phyloP scores from a whole-genome alignment of 441 rosid species.

The Iberis amara region DNA sequence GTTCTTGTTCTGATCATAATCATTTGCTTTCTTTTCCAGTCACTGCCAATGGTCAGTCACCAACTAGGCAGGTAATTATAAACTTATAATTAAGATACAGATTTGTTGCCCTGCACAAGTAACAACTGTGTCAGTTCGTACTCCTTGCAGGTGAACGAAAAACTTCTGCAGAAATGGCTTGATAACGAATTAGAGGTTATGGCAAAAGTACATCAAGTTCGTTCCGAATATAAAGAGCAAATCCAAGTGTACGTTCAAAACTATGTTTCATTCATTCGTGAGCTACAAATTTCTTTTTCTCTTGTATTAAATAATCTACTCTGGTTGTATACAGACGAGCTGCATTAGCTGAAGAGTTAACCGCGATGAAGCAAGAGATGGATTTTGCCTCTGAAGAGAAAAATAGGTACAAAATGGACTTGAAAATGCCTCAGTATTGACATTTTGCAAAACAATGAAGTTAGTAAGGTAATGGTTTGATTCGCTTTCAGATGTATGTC shows the following conservation, averaged over 20 bases:
- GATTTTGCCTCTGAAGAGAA: conserved; percentile 38
- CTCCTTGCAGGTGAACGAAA: conserved; percentile 43
- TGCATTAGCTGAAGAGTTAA: conserved; percentile 55
- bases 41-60: conserved; percentile 45
- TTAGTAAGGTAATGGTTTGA: too few species aligned
- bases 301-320: conserved; percentile 15
- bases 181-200: conserved; percentile 56
- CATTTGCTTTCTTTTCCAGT: conserved; percentile 37
- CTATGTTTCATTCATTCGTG: conserved; percentile 19
- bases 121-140: conserved; percentile 4
- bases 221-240: conserved; percentile 53
- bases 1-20: conserved; percentile 22
- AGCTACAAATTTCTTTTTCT: conserved; percentile 10
- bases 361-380: conserved; percentile 45
- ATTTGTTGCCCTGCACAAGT: not conserved
- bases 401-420: conserved; percentile 36
- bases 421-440: not conserved
- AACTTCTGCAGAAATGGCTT: conserved; percentile 49
- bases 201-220: conserved; percentile 57
- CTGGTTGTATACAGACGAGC: conserved; percentile 40
- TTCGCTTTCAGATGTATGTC: conserved; percentile 37
- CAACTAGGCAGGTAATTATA: conserved; percentile 48
- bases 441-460: too few species aligned
- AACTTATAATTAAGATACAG: conserved; percentile 18
- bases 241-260: conserved; percentile 49